phyloP scores from a whole-genome alignment of 164 flowering plant species.

The Nelumbo lutea region DNA sequence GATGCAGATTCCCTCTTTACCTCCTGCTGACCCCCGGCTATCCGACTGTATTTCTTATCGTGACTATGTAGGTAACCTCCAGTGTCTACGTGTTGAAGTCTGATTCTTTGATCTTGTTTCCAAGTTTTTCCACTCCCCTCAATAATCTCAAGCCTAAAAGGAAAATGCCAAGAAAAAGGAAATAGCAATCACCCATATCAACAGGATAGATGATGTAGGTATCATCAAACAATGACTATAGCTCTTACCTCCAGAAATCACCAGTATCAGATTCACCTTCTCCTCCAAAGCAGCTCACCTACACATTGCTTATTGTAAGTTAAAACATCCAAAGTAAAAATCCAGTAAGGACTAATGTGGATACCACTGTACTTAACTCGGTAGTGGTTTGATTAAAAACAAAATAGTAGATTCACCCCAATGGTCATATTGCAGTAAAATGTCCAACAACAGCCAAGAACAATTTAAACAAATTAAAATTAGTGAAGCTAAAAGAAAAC shows the following conservation, averaged over 20 bases:
- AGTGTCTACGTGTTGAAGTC: conserved; percentile 90
- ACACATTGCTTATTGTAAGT: conserved; percentile 7
- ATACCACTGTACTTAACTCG: not conserved
- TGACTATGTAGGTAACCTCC: conserved; percentile 91
- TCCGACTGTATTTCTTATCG: conserved; percentile 82
- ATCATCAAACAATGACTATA: not conserved
- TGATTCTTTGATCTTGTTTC: conserved; percentile 91
- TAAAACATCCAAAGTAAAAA: not conserved
- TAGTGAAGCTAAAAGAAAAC: no score
- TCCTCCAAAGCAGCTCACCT: conserved; percentile 98
- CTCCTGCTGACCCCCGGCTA: conserved; percentile 99
- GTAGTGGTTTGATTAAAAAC: no score
- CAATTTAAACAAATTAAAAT: no score
- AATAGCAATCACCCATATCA: not conserved
- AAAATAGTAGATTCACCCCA: no score
- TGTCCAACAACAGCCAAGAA: no score
- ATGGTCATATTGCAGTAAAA: not conserved
- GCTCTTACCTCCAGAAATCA: conserved; percentile 84
- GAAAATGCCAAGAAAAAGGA: not conserved
- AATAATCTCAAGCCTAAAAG: conserved; percentile 53
- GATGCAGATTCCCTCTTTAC: conserved; percentile 24
- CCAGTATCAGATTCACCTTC: conserved; percentile 87
- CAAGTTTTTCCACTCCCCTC: conserved; percentile 91
- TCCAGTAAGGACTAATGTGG: not conserved
- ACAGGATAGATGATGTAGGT: not conserved